Evolutionary conservation across 2,329 filamentous ascomycete genomes (phyloP), one percentile per base, ranked within the genome.

Genomic region (Monosporascus sp.): DNA sequence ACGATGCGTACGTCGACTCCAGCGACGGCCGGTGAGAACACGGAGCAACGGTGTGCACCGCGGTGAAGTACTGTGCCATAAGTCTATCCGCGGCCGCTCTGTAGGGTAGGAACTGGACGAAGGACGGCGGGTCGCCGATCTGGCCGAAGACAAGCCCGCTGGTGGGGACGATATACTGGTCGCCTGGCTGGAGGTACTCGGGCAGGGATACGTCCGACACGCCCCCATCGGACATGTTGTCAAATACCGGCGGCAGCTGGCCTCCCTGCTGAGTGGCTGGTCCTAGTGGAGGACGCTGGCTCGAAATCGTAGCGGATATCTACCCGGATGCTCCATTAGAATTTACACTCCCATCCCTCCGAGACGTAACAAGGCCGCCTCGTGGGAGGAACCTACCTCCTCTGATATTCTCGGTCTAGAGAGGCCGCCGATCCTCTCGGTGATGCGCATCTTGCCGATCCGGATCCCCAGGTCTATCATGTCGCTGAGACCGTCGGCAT

Each of bases 381-480:
- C 53, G 51, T 3, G 17, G 6, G 19, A 24, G 14, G 5, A 1
- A 55, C 52, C 58, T 73, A 88, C 82, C 75, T 91, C 87, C 67
- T 90, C 84, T 4, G 81, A 78, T 53, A 91, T 78, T 60, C 84
- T 83, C 2, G 88, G 87, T 46, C 87, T 76, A 44, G 88, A 85
- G 59, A 88, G 80, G 1, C 87, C 87, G 17, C 88, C 88, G 58
- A 91, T 82, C 38, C 87, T 78, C 63, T 91, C 88, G 2, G 86
- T 89, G 55, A 91, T 83, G 54, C 81, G 81, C 78, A 91, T 81
- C 66, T 82, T 87, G 1, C 88, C 88, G 55, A 91, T 77, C 58
- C 80, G 79, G 54, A 91, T 81, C 2, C 88, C 88, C 26, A 91
- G 72, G 68, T 91, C 88, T 59, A 88, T 79, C 46, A 89, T 71